phyloP scores from a whole-genome alignment of 371 early-diverging fungal species.

The Mortierella sp. region DNA sequence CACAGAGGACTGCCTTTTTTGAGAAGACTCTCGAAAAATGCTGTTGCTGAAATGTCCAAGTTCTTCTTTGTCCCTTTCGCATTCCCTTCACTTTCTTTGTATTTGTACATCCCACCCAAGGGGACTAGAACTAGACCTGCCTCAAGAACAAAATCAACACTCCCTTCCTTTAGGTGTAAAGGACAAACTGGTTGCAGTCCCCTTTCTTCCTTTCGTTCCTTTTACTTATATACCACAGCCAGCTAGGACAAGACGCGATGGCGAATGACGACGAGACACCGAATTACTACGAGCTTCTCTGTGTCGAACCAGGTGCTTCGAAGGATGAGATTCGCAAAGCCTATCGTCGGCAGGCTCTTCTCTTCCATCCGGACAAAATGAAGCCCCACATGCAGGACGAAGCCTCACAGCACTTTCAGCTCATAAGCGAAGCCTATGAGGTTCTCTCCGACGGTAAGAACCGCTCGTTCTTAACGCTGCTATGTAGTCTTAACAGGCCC shows the following conservation, averaged over 20 bases:
- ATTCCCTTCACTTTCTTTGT: slow-evolving; percentile 57
- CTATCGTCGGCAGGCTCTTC: slow-evolving; percentile 90
- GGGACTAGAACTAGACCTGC: no score
- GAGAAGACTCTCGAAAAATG: no score
- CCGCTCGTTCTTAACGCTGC: neutral
- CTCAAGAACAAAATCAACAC: no score
- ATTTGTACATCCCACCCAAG: slow-evolving; percentile 54
- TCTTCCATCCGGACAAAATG: slow-evolving; percentile 89
- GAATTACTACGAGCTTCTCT: slow-evolving; percentile 91
- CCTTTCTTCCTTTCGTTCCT: slow-evolving; percentile 28
- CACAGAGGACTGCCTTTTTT: neutral
- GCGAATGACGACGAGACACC: slow-evolving; percentile 65
- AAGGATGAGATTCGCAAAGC: slow-evolving; percentile 89
- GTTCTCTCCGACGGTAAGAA: slow-evolving; percentile 70
- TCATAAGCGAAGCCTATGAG: slow-evolving; percentile 91
- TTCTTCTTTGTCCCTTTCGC: neutral
- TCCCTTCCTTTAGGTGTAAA: no score
- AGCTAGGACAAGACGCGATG: slow-evolving; percentile 8
- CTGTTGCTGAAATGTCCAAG: no score
- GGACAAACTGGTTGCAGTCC: no score
- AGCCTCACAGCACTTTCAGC: slow-evolving; percentile 83
- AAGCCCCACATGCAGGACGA: slow-evolving; percentile 66
- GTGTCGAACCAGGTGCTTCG: slow-evolving; percentile 76
- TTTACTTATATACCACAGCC: slow-evolving; percentile 24
- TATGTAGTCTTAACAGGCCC: neutral